Conservation (phyloP, 2,329 filamentous ascomycete species). For the Aspergillus brasiliensis region DNA sequence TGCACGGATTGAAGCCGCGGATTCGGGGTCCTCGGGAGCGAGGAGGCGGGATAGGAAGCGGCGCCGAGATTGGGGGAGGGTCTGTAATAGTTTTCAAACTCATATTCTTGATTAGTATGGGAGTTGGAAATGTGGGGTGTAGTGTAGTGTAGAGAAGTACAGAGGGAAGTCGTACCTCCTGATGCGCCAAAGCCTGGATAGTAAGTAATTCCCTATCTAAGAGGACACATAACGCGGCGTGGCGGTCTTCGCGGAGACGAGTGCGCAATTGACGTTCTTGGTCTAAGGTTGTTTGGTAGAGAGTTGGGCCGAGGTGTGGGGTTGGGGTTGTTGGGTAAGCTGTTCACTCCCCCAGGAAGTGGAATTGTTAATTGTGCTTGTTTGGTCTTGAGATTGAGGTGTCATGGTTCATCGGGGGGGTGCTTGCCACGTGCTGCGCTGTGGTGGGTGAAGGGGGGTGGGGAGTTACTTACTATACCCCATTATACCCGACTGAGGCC, state of each 20-base stretch:
- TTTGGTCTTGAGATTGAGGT: background rate
- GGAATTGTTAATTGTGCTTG: no score
- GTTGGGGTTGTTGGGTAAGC: background rate
- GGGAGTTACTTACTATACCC: background rate
- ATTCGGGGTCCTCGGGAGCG: conserved; percentile 28
- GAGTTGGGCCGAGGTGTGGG: background rate
- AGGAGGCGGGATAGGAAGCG: conserved; percentile 40
- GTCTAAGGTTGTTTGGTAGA: conserved; percentile 20
- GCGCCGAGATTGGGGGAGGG: conserved; percentile 42
- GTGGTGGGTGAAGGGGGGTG: background rate
- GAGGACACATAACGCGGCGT: conserved; percentile 42
- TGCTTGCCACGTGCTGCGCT: background rate
- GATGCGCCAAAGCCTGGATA: conserved; percentile 41
- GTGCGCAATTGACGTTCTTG: conserved; percentile 27
- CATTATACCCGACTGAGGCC: background rate
- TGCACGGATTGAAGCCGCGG: conserved; percentile 31
- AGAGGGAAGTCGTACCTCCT: conserved; percentile 39
- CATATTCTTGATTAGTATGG: no score
- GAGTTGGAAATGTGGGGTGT: background rate
- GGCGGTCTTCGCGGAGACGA: conserved; percentile 36
- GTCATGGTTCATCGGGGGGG: background rate
- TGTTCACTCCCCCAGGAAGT: background rate
- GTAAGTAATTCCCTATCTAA: conserved; percentile 43
- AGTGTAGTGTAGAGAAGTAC: no score
- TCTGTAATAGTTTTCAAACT: no score